Conservation (phyloP, 148 eudicot genomes). For the Amaranthus palmeri region DNA sequence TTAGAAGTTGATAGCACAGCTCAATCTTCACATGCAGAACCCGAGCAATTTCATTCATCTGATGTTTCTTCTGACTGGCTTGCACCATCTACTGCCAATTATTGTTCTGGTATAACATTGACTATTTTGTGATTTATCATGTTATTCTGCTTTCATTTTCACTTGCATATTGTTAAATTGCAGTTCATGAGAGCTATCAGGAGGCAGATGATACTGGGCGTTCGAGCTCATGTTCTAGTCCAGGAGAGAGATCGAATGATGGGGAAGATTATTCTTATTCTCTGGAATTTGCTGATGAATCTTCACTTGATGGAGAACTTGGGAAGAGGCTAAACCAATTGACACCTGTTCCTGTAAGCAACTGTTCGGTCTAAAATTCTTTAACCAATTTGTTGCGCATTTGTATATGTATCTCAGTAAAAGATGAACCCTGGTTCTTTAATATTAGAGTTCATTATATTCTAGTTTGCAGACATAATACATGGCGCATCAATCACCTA, state of each 20-base stretch:
- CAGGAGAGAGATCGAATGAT: conserved; percentile 55
- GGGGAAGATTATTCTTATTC: conserved; percentile 49
- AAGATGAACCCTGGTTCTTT: not conserved
- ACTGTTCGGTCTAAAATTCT: not conserved
- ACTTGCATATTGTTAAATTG: conserved; percentile 18
- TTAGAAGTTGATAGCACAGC: conserved; percentile 45
- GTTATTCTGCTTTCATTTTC: conserved; percentile 10
- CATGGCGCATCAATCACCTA: too few species aligned
- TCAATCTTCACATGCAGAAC: conserved; percentile 48
- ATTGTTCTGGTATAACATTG: conserved; percentile 44
- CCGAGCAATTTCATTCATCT: conserved; percentile 37
- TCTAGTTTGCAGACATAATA: too few species aligned
- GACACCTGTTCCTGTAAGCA: conserved; percentile 79
- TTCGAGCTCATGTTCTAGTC: conserved; percentile 75
- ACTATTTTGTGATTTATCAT: conserved; percentile 9
- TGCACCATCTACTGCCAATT: conserved; percentile 34
- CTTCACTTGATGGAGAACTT: conserved; percentile 82
- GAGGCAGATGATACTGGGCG: conserved; percentile 43
- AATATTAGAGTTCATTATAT: too few species aligned
- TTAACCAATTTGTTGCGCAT: not conserved
- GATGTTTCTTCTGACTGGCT: conserved; percentile 45
- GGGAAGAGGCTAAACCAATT: conserved; percentile 76
- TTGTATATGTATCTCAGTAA: not conserved
- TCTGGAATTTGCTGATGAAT: conserved; percentile 70
- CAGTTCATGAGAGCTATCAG: conserved; percentile 43